Evolutionary conservation across 2,329 filamentous ascomycete species (phyloP).

Genomic region (Fusarium mundagurra): DNA sequence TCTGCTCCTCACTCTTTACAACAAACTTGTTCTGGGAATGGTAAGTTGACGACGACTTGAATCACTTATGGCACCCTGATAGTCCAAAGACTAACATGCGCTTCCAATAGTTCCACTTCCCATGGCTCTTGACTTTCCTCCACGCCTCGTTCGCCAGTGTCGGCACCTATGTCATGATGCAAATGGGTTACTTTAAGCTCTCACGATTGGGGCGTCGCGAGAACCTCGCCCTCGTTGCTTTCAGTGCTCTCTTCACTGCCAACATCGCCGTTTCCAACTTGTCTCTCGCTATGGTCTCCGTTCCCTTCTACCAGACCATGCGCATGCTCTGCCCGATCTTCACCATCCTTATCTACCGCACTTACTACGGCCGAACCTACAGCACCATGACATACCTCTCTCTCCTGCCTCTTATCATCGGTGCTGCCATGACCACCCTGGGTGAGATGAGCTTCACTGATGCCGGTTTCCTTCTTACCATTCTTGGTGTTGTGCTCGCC

Average conservation of each 20-base stretch:
- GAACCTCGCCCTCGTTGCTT: conserved; percentile 64
- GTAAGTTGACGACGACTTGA: conserved; percentile 45
- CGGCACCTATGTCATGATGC: conserved; percentile 64
- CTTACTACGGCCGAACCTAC: conserved; percentile 65
- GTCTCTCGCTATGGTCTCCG: conserved; percentile 69
- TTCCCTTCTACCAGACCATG: conserved; percentile 74
- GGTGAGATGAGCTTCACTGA: conserved; percentile 72
- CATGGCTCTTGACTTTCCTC: conserved; percentile 68
- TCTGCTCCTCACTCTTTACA: conserved; percentile 63
- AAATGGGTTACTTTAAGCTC: conserved; percentile 62
- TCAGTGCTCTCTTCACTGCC: conserved; percentile 69
- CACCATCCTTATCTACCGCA: conserved; percentile 68
- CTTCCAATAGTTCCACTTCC: conserved; percentile 61
- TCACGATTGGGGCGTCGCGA: conserved; percentile 62
- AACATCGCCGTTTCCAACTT: conserved; percentile 73
- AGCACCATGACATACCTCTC: conserved; percentile 66
- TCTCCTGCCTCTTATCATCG: conserved; percentile 68
- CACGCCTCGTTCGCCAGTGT: conserved; percentile 66
- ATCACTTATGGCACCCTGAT: no score
- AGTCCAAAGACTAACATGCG: conserved; percentile 28
- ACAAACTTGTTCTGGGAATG: conserved; percentile 65
- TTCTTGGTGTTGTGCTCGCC: conserved; percentile 64
- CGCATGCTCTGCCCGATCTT: conserved; percentile 70
- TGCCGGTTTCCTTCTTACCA: conserved; percentile 64
- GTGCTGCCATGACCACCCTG: conserved; percentile 67